A percentile compares a stretch with the other conserved stretches of the same genome.
Conservation (phyloP, 2,329 filamentous ascomycete species). For the Phialocephala subalpina region DNA sequence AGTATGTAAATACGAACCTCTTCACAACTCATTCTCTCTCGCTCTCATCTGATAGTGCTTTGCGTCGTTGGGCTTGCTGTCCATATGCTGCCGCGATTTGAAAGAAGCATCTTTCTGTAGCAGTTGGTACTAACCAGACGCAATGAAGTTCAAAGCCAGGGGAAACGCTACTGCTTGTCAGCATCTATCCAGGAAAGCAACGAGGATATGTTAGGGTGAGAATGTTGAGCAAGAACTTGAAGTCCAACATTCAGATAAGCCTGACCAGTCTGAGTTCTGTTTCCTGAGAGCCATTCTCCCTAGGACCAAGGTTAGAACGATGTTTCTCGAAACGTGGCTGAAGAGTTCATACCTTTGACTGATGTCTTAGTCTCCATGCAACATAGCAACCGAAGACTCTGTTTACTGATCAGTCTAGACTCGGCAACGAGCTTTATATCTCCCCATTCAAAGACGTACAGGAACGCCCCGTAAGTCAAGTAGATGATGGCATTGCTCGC, state of each 20-base stretch:
- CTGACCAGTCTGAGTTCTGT: constrained; percentile 86
- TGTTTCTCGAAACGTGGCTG: background rate
- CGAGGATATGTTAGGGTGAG: background rate
- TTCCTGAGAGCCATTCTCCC: constrained; percentile 76
- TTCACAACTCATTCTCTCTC: constrained; percentile 41
- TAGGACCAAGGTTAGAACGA: constrained; percentile 13
- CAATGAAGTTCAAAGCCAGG: constrained; percentile 88
- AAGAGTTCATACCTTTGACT: constrained; percentile 40
- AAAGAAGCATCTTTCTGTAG: constrained; percentile 48
- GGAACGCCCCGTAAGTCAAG: constrained; percentile 77
- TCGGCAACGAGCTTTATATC: background rate
- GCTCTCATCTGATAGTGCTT: constrained; percentile 32
- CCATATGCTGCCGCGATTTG: constrained; percentile 68
- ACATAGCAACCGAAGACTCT: constrained; percentile 70
- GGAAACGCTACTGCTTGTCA: constrained; percentile 67
- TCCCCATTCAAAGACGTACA: constrained; percentile 61
- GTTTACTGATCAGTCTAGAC: constrained; percentile 24
- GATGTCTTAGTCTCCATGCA: constrained; percentile 61
- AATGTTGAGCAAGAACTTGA: background rate
- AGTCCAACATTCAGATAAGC: constrained; percentile 17
- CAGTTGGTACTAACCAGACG: constrained; percentile 78
- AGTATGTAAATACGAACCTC: constrained; percentile 48
- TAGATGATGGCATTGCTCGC: constrained; percentile 88
- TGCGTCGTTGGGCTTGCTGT: constrained; percentile 34
- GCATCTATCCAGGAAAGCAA: constrained; percentile 13